Evolutionary conservation across 1,284 basidiomycete genomes (phyloP).

Genomic region (Trametes polyzona): DNA sequence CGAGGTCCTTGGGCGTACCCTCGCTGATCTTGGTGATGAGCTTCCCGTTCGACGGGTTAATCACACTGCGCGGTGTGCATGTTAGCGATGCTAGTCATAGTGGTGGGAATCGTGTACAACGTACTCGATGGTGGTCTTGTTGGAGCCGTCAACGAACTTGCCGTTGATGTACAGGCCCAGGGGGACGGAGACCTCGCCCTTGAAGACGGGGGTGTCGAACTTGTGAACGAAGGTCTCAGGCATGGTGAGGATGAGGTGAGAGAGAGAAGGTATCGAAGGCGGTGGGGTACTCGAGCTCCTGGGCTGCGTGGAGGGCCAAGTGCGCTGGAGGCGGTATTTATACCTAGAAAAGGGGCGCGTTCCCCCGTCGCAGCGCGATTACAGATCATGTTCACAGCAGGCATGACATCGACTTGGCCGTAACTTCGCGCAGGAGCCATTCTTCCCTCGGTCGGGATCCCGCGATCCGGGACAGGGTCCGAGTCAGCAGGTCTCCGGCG

Average conservation of each 20-base stretch:
- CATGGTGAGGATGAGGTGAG: conserved; percentile 33
- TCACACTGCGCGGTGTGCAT: conserved; percentile 51
- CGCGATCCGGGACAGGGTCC: conserved; percentile 16
- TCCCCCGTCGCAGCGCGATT: conserved; percentile 10
- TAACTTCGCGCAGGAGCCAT: conserved; percentile 3
- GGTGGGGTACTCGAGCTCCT: neutral
- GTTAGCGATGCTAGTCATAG: conserved; percentile 7
- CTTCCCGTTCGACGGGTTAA: conserved; percentile 85
- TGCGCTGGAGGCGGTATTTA: conserved; percentile 14
- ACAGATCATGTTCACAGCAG: conserved; percentile 19
- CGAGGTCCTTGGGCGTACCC: conserved; percentile 73
- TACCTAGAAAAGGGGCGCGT: conserved; percentile 11
- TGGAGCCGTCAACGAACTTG: conserved; percentile 76
- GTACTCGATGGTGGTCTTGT: conserved; percentile 70
- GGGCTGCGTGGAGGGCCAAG: neutral
- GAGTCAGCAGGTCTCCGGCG: conserved; percentile 23
- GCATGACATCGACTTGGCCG: conserved; percentile 12
- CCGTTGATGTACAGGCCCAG: conserved; percentile 86
- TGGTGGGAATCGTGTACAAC: conserved; percentile 31
- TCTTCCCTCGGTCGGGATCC: conserved; percentile 17
- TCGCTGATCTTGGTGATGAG: conserved; percentile 70
- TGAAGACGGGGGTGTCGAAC: conserved; percentile 69
- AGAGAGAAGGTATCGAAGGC: neutral
- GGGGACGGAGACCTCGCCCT: conserved; percentile 69
- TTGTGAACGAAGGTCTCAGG: conserved; percentile 52